Evolutionary conservation across 2,329 filamentous ascomycete genomes (phyloP).

Genomic region (Neopestalotiopsis sp.): DNA sequence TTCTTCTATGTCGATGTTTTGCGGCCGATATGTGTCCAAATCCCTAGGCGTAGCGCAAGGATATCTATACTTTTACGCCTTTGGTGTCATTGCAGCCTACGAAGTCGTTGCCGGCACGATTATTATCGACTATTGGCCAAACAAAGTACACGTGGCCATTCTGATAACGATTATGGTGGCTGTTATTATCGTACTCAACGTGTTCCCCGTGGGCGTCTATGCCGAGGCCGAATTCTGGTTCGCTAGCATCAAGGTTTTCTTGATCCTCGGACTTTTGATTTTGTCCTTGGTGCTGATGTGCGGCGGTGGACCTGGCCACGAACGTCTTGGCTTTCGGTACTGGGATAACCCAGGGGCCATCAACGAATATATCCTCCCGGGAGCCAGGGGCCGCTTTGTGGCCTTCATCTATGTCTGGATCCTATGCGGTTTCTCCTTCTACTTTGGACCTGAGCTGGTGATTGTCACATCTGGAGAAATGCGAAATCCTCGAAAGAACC

Average conservation of each 20-base stretch:
- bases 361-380: conserved; percentile 45
- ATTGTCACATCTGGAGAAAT: conserved; percentile 80
- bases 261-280: conserved; percentile 55
- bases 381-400: conserved; percentile 45
- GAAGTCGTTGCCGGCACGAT: conserved; percentile 27
- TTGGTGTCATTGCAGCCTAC: conserved; percentile 42
- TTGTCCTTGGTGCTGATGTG: conserved; percentile 52
- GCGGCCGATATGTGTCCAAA: conserved; percentile 47
- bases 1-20: conserved; percentile 53
- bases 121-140: conserved; percentile 29
- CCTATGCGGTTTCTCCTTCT: conserved; percentile 77
- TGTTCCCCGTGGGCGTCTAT: conserved; percentile 10
- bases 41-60: conserved; percentile 50
- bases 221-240: conserved; percentile 19
- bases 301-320: conserved; percentile 48
- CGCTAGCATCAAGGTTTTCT: conserved; percentile 24
- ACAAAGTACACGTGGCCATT: conserved; percentile 22
- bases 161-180: conserved; percentile 27
- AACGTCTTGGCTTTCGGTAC: conserved; percentile 51
- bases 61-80: conserved; percentile 44
- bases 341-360: conserved; percentile 45
- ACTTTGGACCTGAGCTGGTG: conserved; percentile 73
- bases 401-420: conserved; percentile 67
- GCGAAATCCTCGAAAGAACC: conserved; percentile 77
- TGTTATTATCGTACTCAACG: conserved; percentile 22